These are phyloP conservation scores for Pichia kudriavzevii DNA, from an alignment of 1,139 yeast genomes.

Conservation along the genomic window DNA sequence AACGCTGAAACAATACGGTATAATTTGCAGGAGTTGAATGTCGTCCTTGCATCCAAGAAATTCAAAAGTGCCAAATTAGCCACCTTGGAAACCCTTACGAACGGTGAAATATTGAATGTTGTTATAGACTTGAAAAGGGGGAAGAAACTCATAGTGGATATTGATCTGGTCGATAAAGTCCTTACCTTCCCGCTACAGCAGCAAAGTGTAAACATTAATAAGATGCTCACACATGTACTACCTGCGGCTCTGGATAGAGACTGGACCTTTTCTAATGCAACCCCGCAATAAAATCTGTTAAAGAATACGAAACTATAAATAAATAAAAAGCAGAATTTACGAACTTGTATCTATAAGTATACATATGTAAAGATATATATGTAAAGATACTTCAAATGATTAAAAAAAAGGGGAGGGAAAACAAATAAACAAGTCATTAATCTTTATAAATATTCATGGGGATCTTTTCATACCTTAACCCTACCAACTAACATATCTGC, in stretches of 20 bases:
- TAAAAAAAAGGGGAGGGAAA: too few relatives aligned
- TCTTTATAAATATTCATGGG: too few relatives aligned
- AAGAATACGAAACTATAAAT: too few relatives aligned
- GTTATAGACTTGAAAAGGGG: slow-evolving; percentile 1
- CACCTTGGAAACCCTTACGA: not conserved
- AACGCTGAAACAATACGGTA: not conserved
- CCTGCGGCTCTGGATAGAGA: slow-evolving; percentile 7
- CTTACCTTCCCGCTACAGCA: slow-evolving; percentile 4
- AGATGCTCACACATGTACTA: slow-evolving; percentile 3
- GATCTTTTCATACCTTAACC: slow-evolving; percentile 25
- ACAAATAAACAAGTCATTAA: too few relatives aligned
- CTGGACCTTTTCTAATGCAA: too few relatives aligned
- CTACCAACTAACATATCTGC: slow-evolving; percentile 87
- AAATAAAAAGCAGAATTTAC: too few relatives aligned
- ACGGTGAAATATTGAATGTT: slow-evolving; percentile 1
- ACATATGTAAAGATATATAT: too few relatives aligned
- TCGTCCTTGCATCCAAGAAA: slow-evolving; percentile 2
- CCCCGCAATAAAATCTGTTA: too few relatives aligned
- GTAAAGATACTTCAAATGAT: too few relatives aligned
- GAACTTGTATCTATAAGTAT: too few relatives aligned
- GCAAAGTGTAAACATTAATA: not conserved
- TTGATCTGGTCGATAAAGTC: slow-evolving; percentile 5
- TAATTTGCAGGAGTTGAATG: slow-evolving; percentile 6
- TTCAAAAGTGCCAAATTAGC: slow-evolving; percentile 2
- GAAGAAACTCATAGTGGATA: slow-evolving; percentile 7